Conservation (phyloP, 768 basidiomycete species). For the Ramaria sp. region DNA sequence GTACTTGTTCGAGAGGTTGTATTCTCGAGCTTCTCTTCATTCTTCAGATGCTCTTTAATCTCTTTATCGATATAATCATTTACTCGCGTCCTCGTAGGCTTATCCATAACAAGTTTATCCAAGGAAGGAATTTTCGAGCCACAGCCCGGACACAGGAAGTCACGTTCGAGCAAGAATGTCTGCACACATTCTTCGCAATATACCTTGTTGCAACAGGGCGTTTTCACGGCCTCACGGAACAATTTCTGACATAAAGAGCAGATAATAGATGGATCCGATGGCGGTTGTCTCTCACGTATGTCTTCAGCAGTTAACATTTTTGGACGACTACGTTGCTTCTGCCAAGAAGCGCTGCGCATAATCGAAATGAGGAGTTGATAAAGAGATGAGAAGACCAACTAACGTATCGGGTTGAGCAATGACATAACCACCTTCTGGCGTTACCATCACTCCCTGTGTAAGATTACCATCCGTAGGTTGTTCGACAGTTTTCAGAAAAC, state of each 20-base stretch:
- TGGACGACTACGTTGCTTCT: constrained; percentile 73
- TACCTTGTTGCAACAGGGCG: constrained; percentile 82
- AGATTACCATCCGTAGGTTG: constrained; percentile 64
- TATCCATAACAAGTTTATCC: constrained; percentile 78
- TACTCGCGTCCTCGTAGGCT: constrained; percentile 66
- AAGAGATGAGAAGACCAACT: constrained; percentile 22
- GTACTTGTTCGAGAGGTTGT: constrained; percentile 12
- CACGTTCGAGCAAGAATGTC: constrained; percentile 85
- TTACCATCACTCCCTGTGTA: constrained; percentile 91
- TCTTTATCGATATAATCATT: constrained; percentile 72
- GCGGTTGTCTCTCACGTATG: constrained; percentile 68
- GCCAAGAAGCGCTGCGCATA: constrained; percentile 72
- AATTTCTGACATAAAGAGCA: constrained; percentile 92
- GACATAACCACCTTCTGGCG: constrained; percentile 96
- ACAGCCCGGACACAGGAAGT: constrained; percentile 91
- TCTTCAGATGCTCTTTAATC: constrained; percentile 62
- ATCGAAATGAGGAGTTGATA: neutral
- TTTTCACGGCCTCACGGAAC: constrained; percentile 88
- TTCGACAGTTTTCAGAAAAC: constrained; percentile 94
- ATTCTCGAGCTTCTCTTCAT: constrained; percentile 31
- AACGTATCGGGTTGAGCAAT: constrained; percentile 95
- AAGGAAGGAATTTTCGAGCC: constrained; percentile 78
- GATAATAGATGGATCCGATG: constrained; percentile 65
- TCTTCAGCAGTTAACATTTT: constrained; percentile 82
- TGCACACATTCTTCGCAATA: constrained; percentile 99